Conservation (phyloP, 805 yeast genomes). For the Ogataea methanolica region DNA sequence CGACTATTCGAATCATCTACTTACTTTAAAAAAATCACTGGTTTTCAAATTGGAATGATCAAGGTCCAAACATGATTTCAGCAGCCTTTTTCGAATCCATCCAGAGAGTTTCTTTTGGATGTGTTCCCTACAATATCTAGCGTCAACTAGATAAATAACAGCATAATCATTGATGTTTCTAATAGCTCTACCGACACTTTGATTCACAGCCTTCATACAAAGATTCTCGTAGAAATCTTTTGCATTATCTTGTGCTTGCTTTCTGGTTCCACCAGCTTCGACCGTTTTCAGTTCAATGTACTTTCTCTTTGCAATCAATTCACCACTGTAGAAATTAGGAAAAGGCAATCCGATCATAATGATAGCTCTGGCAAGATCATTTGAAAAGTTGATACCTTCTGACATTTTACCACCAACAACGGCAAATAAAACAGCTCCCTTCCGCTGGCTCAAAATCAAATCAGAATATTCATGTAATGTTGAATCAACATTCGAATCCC, state of each 20-base stretch:
- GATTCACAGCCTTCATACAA: constrained; percentile 89
- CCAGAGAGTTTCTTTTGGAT: constrained; percentile 60
- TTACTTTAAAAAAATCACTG: constrained; percentile 8
- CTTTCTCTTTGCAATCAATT: constrained; percentile 63
- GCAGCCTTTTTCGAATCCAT: constrained; percentile 58
- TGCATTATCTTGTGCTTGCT: constrained; percentile 44
- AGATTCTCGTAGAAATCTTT: constrained; percentile 69
- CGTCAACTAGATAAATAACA: constrained; percentile 65
- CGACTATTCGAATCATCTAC: not conserved
- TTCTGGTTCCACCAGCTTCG: constrained; percentile 40
- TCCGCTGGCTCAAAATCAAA: constrained; percentile 28
- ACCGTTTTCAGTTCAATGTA: constrained; percentile 54
- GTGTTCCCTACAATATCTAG: constrained; percentile 40
- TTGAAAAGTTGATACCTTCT: constrained; percentile 90
- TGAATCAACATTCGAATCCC: constrained; percentile 37
- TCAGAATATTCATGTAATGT: constrained; percentile 48
- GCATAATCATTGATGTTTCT: constrained; percentile 82
- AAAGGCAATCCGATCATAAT: constrained; percentile 85
- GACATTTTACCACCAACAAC: constrained; percentile 93
- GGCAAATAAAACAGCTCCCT: constrained; percentile 69
- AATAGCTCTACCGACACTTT: constrained; percentile 88
- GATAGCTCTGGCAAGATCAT: constrained; percentile 82
- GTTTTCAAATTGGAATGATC: constrained; percentile 5
- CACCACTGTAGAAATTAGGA: constrained; percentile 82
- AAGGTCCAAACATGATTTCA: constrained; percentile 4